Evolutionary conservation across 768 basidiomycete genomes (phyloP), one percentile per base, ranked within the genome.

Genomic region (Boletus barrowsii): DNA sequence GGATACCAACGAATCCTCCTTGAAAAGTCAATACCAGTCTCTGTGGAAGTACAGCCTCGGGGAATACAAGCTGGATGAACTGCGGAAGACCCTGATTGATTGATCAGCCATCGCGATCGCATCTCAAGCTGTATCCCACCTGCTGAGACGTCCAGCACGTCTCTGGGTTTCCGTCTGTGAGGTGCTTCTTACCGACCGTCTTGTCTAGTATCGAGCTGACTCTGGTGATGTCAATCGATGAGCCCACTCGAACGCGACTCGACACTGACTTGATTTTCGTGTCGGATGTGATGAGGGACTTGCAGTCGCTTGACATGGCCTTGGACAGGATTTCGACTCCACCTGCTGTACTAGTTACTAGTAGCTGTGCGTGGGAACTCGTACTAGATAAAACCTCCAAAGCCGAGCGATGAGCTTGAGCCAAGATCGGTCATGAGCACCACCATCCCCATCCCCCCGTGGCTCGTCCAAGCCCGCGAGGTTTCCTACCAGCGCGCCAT

Each of bases 111-210:
- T 49, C 18, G 44, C 11, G 35, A n/a, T 45, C n/a, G 5, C n/a
- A 11, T 30, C 11, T 7, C 54, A 42, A 14, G 48, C 40, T 54
- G 56, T 53, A 55, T 51, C 47, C 43, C 54, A 87, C 89, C 79
- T 88, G 86, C 68, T 86, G 84, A 15, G 89, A 90, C 22, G 88
- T 85, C 89, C 90, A 92, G 67, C 90, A 92, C 9, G 89, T 92
- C 66, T 89, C 90, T 50, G 83, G 81, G 59, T 75, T 87, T 24
- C 78, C 75, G 62, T 92, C 90, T 29, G 83, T 77, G 20, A 92
- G 76, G 65, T 82, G 68, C 65, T 84, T 87, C 72, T 88, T 91
- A 18, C 82, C 82, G 14, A 79, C 82, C 5, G 83, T 79, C 68
- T 87, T 90, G 67, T 90, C 86, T 14, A 90, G 73, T 5, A 84